These are phyloP conservation scores for Sclerotinia spermophila DNA, from an alignment of 2,329 filamentous ascomycete genomes.

Conservation along the genomic window DNA sequence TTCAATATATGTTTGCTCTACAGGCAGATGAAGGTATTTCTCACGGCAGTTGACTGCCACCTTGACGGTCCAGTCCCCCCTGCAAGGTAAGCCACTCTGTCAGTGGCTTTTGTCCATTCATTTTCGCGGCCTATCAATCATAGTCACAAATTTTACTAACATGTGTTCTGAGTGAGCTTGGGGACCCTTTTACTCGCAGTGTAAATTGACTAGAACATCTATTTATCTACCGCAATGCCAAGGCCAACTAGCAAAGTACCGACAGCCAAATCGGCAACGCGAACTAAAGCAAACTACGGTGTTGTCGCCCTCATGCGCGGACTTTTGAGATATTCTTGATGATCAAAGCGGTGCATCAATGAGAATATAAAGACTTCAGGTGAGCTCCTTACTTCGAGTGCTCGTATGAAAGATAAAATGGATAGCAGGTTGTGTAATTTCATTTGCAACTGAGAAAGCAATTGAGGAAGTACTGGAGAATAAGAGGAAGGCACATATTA, in stretches of 20 bases:
- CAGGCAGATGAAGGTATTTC: neutral
- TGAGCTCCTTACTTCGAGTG: no score
- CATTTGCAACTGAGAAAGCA: neutral
- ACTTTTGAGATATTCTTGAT: neutral
- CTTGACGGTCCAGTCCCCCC: neutral
- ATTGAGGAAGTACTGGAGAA: no score
- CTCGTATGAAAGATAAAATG: neutral
- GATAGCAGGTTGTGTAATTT: no score
- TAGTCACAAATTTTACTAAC: neutral
- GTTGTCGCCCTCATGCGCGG: neutral
- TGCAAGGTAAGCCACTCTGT: neutral
- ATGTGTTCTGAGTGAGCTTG: neutral
- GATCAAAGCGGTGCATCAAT: no score
- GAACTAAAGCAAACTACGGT: neutral
- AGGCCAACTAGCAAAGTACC: no score
- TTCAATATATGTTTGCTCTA: neutral
- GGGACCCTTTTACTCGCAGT: neutral
- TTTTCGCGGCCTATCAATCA: neutral
- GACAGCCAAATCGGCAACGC: neutral
- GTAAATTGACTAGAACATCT: neutral
- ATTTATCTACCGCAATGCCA: neutral
- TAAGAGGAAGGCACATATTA: neutral
- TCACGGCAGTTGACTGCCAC: neutral
- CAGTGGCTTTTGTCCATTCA: neutral
- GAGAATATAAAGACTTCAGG: neutral